phyloP scores from a whole-genome alignment of 1,284 basidiomycete genomes.

The Fomitopsis betulina region DNA sequence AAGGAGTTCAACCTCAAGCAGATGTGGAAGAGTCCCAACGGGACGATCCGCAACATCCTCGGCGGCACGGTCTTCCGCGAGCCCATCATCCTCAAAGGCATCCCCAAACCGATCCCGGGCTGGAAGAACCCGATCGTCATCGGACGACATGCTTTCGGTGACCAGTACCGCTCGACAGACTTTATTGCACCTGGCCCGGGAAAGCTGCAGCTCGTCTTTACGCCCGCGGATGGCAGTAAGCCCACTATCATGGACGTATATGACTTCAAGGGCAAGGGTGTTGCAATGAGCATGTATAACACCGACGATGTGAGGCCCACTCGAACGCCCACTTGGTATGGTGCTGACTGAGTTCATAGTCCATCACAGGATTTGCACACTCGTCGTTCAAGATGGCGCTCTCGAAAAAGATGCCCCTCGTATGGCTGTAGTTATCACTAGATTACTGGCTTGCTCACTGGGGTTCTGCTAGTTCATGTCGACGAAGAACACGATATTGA shows the following conservation, averaged over 20 bases:
- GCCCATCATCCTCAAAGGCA: slow-evolving; percentile 89
- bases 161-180: slow-evolving; percentile 95
- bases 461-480: slow-evolving; percentile 73
- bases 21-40: slow-evolving; percentile 97
- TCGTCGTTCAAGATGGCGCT: slow-evolving; percentile 99
- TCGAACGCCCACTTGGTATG: not conserved
- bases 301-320: slow-evolving; percentile 70
- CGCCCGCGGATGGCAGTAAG: slow-evolving; percentile 66
- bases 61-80: slow-evolving; percentile 99
- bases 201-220: slow-evolving; percentile 87
- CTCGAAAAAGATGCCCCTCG: slow-evolving; percentile 88
- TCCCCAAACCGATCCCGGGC: slow-evolving; percentile 92
- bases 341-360: slow-evolving; percentile 38
- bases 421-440: slow-evolving; percentile 28
- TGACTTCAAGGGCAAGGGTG: slow-evolving; percentile 86
- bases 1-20: slow-evolving; percentile 96
- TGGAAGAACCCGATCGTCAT: slow-evolving; percentile 98
- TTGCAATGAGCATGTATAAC: slow-evolving; percentile 94
- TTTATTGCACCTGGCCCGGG: slow-evolving; percentile 84
- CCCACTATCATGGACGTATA: slow-evolving; percentile 76
- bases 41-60: slow-evolving; percentile 95
- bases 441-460: not conserved
- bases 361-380: slow-evolving; percentile 94
- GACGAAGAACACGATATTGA: slow-evolving; percentile 97
- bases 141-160: slow-evolving; percentile 96